Percentiles rank a stretch among this genome's conserved stretches.
Evolutionary conservation across 2,329 filamentous ascomycete genomes (phyloP).

Genomic region (Alternaria triticimaculans): DNA sequence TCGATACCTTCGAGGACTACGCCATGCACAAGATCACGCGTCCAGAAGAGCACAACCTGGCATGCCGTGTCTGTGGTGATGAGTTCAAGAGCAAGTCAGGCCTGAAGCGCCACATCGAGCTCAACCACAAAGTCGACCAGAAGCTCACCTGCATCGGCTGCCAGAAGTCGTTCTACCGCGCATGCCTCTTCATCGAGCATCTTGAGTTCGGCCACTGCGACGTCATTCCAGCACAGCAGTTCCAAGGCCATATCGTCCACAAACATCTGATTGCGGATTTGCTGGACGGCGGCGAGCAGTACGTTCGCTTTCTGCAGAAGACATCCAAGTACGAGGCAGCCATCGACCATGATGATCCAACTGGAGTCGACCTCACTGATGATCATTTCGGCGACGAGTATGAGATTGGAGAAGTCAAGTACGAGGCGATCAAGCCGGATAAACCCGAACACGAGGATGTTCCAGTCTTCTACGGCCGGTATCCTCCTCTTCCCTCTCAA

Average conservation of each 20-base stretch:
- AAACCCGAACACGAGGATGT: slow-evolving; percentile 2
- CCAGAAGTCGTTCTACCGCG: slow-evolving; percentile 54
- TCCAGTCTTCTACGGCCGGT: slow-evolving; percentile 9
- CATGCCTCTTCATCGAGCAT: slow-evolving; percentile 59
- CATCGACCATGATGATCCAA: slow-evolving; percentile 34
- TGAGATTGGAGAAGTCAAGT: slow-evolving; percentile 25
- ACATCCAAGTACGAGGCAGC: slow-evolving; percentile 35
- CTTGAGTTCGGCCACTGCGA: slow-evolving; percentile 61
- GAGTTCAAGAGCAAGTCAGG: slow-evolving; percentile 63
- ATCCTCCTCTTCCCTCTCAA: slow-evolving; percentile 31
- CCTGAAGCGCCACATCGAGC: slow-evolving; percentile 59
- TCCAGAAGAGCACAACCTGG: slow-evolving; percentile 54
- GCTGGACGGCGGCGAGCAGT: slow-evolving; percentile 23
- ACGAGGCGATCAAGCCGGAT: slow-evolving; percentile 36
- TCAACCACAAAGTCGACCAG: slow-evolving; percentile 57
- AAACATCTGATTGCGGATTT: slow-evolving; percentile 55
- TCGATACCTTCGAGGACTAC: slow-evolving; percentile 52
- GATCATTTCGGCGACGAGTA: slow-evolving; percentile 19
- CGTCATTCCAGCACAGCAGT: slow-evolving; percentile 51
- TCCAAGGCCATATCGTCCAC: slow-evolving; percentile 58
- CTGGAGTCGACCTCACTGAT: slow-evolving; percentile 10
- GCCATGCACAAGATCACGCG: slow-evolving; percentile 55
- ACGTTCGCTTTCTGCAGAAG: slow-evolving; percentile 38
- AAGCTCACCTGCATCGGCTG: slow-evolving; percentile 63
- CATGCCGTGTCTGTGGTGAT: slow-evolving; percentile 63